Base-by-base conservation (phyloP, 306 rosid species). In the Hylodesmum podocarpum region DNA sequence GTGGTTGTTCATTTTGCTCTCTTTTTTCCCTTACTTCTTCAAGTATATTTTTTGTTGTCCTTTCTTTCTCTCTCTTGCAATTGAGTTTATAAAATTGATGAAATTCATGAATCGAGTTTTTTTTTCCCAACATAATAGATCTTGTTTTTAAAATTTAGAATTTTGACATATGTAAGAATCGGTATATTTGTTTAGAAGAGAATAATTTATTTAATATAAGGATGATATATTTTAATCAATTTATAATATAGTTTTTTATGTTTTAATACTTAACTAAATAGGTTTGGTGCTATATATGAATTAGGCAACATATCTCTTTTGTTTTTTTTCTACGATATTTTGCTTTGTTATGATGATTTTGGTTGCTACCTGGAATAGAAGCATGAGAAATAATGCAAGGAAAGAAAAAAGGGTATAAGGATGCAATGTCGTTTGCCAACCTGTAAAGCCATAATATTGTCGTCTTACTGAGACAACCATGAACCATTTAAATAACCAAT, bases 381-480 rank as follows among this genome's bases (percentile, higher is more conserved):
- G 50, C 25, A 61, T 72, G 50, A 66, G 47, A 57, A 64, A 37
- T 36, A 64, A 75, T 64, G 59, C 29, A 37, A 5, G 3, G 12
- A 67, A 73, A 66, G 68, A 55, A 73, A 61, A 55, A 47, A 24
- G 16, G 49, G 64, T 41, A n/a, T n/a, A 21, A 57, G 64, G 70
- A 72, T 29, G 78, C 62, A 69, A 78, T 63, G 82, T 74, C 73
- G 50, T 57, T 68, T 64, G 85, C 81, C 84, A 83, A 75, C 85
- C 87, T 86, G 83, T 80, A 70, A 81, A 81, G 76, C 69, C 67
- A 72, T 82, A 73, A 44, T 62, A 27, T 53, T 78, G 83, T 74
- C 79, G 70, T 59, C 76, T 72, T 77, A 69, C 55, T 70, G 39
- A 78, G 78, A 41, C 81, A 50, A 1, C 71, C 58, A 5, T 43